Conservation (phyloP, 768 basidiomycete genomes). For the Kwoniella sp. region DNA sequence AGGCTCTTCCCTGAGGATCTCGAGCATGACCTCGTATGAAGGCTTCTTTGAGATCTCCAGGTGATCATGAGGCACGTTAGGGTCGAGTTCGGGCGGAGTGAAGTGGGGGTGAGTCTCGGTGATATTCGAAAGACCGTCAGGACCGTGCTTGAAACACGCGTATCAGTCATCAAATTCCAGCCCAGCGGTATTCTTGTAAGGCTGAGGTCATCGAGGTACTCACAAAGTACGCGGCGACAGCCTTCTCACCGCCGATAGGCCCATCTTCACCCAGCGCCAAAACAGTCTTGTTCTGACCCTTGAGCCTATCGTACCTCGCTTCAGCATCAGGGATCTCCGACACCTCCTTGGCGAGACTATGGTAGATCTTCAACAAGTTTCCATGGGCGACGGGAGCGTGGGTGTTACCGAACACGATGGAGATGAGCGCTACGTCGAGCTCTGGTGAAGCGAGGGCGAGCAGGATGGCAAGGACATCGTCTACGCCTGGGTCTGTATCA, state of each 20-base stretch:
- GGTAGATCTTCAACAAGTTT: slow-evolving; percentile 77
- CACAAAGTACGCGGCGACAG: slow-evolving; percentile 77
- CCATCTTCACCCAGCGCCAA: slow-evolving; percentile 67
- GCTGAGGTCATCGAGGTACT: too few species aligned
- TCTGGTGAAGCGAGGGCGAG: slow-evolving; percentile 63
- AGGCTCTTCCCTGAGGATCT: slow-evolving; percentile 44
- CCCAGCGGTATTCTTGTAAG: too few species aligned
- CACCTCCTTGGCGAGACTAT: slow-evolving; percentile 62
- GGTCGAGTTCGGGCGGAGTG: slow-evolving; percentile 35
- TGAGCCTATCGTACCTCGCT: slow-evolving; percentile 67
- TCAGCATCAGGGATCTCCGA: slow-evolving; percentile 63
- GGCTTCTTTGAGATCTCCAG: slow-evolving; percentile 43
- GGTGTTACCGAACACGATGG: slow-evolving; percentile 66
- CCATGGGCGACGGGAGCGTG: slow-evolving; percentile 58
- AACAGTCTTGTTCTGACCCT: slow-evolving; percentile 61
- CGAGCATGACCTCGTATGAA: slow-evolving; percentile 52
- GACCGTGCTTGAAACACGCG: slow-evolving; percentile 48
- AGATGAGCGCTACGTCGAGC: slow-evolving; percentile 73
- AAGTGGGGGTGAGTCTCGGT: slow-evolving; percentile 55
- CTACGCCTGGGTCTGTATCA: slow-evolving; percentile 56
- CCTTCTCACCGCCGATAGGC: slow-evolving; percentile 71
- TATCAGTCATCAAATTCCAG: slow-evolving; percentile 6
- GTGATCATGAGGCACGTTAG: slow-evolving; percentile 35
- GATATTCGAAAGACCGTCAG: slow-evolving; percentile 56
- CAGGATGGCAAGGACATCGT: slow-evolving; percentile 56